Evolutionary conservation across 2,329 filamentous ascomycete species (phyloP).

Genomic region (Colletotrichum liaoningense): DNA sequence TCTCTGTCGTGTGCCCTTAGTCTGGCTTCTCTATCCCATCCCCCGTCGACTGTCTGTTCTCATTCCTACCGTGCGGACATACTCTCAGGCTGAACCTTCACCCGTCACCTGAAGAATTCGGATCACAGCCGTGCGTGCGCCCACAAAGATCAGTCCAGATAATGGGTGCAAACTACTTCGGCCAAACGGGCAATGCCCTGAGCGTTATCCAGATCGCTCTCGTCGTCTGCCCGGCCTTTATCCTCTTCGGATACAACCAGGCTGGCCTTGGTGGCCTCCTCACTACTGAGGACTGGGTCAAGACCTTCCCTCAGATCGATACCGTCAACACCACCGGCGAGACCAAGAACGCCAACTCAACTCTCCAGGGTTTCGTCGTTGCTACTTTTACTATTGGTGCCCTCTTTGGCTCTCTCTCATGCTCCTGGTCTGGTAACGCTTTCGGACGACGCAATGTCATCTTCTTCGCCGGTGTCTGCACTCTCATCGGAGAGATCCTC

Average conservation of each 20-base stretch:
- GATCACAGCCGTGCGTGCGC: constrained; percentile 10
- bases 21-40: neutral
- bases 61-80: neutral
- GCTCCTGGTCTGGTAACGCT: constrained; percentile 48
- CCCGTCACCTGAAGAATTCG: constrained; percentile 12
- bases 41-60: constrained; percentile 15
- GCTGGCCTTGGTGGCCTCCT: constrained; percentile 51
- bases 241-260: constrained; percentile 56
- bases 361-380: constrained; percentile 50
- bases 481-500: constrained; percentile 48
- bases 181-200: constrained; percentile 49
- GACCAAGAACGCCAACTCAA: constrained; percentile 45
- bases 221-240: constrained; percentile 55
- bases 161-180: constrained; percentile 40
- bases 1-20: neutral
- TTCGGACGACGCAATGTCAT: constrained; percentile 49
- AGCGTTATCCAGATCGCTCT: constrained; percentile 52
- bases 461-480: constrained; percentile 45
- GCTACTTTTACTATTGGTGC: constrained; percentile 51
- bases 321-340: constrained; percentile 47
- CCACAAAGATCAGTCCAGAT: constrained; percentile 12
- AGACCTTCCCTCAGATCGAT: constrained; percentile 52
- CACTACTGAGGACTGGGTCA: constrained; percentile 46
- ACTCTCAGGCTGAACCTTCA: constrained; percentile 8
- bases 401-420: constrained; percentile 49